A percentile compares a stretch with the other conserved stretches of the same genome.
Conservation (phyloP, 345 rosid genomes). For the Murraya koenigii region DNA sequence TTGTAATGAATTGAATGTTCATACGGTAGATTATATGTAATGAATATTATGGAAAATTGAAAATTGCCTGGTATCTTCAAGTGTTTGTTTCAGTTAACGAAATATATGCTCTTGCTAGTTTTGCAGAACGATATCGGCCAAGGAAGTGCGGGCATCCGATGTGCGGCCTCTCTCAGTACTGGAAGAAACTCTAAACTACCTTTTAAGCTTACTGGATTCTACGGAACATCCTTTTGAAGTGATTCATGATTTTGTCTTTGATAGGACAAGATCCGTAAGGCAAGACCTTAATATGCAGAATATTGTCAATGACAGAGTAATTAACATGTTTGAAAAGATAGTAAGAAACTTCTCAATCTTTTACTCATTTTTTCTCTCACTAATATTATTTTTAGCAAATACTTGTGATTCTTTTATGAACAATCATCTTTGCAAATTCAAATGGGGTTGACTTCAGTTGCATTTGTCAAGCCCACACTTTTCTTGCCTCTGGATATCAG, state of each 20-base stretch:
- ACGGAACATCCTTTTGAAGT: conserved; percentile 66
- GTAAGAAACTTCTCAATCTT: conserved; percentile 40
- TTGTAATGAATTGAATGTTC: not conserved
- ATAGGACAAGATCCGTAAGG: conserved; percentile 90
- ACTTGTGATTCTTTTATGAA: not conserved
- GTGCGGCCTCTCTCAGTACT: conserved; percentile 73
- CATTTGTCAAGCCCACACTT: not conserved
- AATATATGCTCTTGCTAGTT: conserved; percentile 45
- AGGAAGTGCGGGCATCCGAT: conserved; percentile 51
- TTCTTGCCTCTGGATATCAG: not conserved
- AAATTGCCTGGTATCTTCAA: not conserved
- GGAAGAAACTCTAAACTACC: conserved; percentile 69
- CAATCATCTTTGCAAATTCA: not conserved
- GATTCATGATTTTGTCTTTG: conserved; percentile 89
- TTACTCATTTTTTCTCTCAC: not conserved
- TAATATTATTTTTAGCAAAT: conserved; percentile 1
- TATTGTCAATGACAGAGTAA: conserved; percentile 52
- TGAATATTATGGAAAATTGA: not conserved
- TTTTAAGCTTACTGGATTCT: conserved; percentile 59
- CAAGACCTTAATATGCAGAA: conserved; percentile 94
- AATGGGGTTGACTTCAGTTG: not conserved
- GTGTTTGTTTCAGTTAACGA: no score
- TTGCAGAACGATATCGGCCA: conserved; percentile 82
- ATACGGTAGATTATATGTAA: not conserved
- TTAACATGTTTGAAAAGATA: conserved; percentile 77